Evolutionary conservation across 345 rosid genomes (phyloP), one percentile per base, ranked within the genome.

Genomic region (Acer saccharum): DNA sequence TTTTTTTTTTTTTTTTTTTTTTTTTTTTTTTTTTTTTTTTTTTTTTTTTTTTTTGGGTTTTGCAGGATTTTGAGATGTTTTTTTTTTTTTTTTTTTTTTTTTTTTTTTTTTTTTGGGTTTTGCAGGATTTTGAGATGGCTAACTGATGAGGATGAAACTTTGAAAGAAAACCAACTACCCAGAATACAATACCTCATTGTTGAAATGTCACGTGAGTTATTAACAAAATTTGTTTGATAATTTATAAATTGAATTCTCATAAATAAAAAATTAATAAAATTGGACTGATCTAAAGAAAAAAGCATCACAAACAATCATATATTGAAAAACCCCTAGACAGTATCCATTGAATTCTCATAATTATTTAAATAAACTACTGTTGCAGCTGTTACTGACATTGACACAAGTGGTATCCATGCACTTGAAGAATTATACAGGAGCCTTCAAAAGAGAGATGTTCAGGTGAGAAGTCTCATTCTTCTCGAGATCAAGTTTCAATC

Each of bases 331-430:
- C 27, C 27, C 27, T 25, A 1, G 27, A 25, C 27, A 25, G 27
- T 25, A 25, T 25, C 27, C 32, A 35, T 35, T 35, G 39, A 35
- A 35, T 4, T 35, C 39, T 35, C 39, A 35, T 35, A 35, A 5
- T 35, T 35, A 35, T 35, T 35, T 35, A 35, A 4, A 54, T 20
- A 10, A 14, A 35, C 43, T 44, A 43, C 39, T 4, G 39, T 65
- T 84, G 79, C 92, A 86, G 96, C 98, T 74, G 94, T 93, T 17
- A 92, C 92, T 17, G 97, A 92, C 86, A 92, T 93, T 12, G 98
- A 93, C 82, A 93, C 97, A 2, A 92, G 97, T 12, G 97, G 98
- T 35, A 93, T 92, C 58, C 94, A 94, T 68, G 94, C 93, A 11
- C 77, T 92, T 14, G 91, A 92, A 85, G 97, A 94, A 77, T 68